Evolutionary conservation across 2,329 filamentous ascomycete genomes (phyloP), one percentile per base, ranked within the genome.

Genomic region (Curvularia sp.): DNA sequence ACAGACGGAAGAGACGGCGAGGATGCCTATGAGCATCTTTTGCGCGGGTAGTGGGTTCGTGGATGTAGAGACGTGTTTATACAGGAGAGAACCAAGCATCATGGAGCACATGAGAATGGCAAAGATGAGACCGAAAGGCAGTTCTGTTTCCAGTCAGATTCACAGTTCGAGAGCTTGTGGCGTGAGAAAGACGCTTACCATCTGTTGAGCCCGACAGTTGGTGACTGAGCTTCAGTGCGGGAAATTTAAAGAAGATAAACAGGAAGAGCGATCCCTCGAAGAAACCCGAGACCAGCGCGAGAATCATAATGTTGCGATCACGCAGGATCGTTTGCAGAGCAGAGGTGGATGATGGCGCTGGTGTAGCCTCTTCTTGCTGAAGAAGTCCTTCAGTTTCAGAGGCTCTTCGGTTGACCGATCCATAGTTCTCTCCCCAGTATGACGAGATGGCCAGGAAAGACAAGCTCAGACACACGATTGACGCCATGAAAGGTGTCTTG

Each of bases 201-300:
- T 67, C 63, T 50, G 66, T 67, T n/a, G 69, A 66, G 15, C 67
- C 70, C 9, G 70, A 59, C 22, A 73, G 30, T 41, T 73, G 66
- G 42, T 75, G 72, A 39, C 65, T 70, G 10, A 72, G 61, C 53
- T 71, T 82, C n/a, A 88, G 74, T 3, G 84, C 81, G 1, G 84
- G 82, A 0, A 84, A 83, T 82, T 85, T 87, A 76, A 86, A 87
- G 72, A 87, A 88, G 56, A 88, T 83, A 66, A 87, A 87, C 10
- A 88, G 78, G 66, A 87, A 88, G 78, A 88, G 85, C 28, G 84
- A 81, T 20, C 85, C 85, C 73, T 88, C 86, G 65, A 88, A 87
- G 68, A 86, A 81, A 57, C 81, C 85, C 4, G 84, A 83, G 3
- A 82, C 79, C 42, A 87, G 71, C 2, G 78, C 80, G 4, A 88